A percentile compares a stretch with the other conserved stretches of the same genome.
These are phyloP conservation scores for Mycoemilia scoparia DNA, from an alignment of 192 early-diverging fungal species.

Conservation along the genomic window DNA sequence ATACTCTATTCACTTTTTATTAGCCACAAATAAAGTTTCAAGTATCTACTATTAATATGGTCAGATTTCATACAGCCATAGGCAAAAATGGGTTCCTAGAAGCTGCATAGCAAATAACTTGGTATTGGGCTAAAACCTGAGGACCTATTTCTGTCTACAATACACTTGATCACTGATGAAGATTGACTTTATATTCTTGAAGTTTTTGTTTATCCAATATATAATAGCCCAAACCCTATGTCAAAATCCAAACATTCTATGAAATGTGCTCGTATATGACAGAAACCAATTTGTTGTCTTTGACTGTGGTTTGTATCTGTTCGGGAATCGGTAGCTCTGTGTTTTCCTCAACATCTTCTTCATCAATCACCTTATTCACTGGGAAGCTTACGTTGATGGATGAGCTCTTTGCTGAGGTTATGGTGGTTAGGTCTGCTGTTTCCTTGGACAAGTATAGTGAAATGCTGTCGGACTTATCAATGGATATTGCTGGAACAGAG, in stretches of 20 bases:
- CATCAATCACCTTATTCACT: slow-evolving; percentile 13
- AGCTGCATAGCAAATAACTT: no score
- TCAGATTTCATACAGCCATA: no score
- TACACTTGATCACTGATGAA: no score
- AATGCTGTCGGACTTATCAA: slow-evolving; percentile 88
- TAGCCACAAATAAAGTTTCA: no score
- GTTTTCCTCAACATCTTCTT: slow-evolving; percentile 50
- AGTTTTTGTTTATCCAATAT: no score
- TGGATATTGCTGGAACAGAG: slow-evolving; percentile 57
- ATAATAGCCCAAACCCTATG: no score
- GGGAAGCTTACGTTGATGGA: slow-evolving; percentile 78
- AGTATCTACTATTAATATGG: no score
- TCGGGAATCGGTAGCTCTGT: slow-evolving; percentile 79
- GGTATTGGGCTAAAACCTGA: no score
- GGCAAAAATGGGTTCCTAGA: no score
- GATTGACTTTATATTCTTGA: no score
- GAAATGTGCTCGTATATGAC: slow-evolving; percentile 72
- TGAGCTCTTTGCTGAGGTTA: slow-evolving; percentile 84
- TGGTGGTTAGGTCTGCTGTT: slow-evolving; percentile 51
- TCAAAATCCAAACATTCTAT: slow-evolving; percentile 11
- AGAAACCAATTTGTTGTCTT: slow-evolving; percentile 63
- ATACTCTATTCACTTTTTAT: no score
- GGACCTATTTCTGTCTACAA: no score
- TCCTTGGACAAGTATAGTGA: slow-evolving; percentile 75
- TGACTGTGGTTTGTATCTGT: slow-evolving; percentile 78